Percentiles rank a stretch among this genome's conserved stretches.
phyloP scores from a whole-genome alignment of 331 rosid species.

The Malus hybrid region DNA sequence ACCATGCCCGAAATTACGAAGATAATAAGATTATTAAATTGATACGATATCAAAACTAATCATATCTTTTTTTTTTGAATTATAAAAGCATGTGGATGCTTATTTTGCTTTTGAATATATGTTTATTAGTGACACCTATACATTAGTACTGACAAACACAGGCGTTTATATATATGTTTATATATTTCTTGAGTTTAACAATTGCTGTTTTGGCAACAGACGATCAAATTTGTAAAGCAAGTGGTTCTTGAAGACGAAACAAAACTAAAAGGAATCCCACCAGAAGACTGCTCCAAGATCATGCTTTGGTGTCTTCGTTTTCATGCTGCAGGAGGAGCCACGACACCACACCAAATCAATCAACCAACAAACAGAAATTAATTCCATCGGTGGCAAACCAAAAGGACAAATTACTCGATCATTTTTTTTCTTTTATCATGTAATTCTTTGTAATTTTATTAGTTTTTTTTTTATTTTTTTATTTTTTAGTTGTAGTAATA shows the following conservation, averaged over 20 bases:
- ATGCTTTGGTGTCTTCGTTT: slow-evolving; percentile 70
- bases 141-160: no score
- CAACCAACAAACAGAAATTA: neutral
- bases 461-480: neutral
- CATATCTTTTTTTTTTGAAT: neutral
- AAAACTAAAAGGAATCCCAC: slow-evolving; percentile 74
- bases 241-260: slow-evolving; percentile 90
- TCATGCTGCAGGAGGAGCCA: neutral
- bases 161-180: no score
- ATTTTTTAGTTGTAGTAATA: neutral
- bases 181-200: neutral
- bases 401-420: neutral
- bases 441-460: neutral
- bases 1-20: no score
- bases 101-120: no score
- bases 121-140: no score
- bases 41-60: neutral
- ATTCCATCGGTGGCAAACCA: neutral
- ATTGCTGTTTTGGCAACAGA: slow-evolving; percentile 27
- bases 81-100: no score
- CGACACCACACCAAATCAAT: neutral
- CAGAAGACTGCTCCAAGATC: slow-evolving; percentile 71
- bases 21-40: no score
- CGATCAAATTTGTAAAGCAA: slow-evolving; percentile 87
- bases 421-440: neutral